Conservation (phyloP, 1,284 basidiomycete genomes). For the Amylostereum areolatum region DNA sequence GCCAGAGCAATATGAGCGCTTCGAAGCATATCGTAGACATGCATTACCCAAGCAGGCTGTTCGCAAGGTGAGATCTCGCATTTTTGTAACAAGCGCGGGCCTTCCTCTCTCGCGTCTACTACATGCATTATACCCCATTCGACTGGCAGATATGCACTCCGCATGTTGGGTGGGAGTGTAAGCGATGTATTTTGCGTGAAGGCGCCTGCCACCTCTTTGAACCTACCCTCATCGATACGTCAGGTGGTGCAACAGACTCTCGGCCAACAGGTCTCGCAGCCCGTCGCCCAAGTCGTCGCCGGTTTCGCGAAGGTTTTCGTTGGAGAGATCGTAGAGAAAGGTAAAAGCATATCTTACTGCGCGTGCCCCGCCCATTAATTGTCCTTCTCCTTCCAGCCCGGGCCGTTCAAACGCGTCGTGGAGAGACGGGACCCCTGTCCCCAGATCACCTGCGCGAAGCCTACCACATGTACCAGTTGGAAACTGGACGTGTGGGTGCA, state of each 20-base stretch:
- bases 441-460: constrained; percentile 88
- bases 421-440: constrained; percentile 72
- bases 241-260: constrained; percentile 82
- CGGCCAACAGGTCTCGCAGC: constrained; percentile 79
- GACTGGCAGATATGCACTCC: no score
- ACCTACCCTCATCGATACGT: no score
- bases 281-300: constrained; percentile 83
- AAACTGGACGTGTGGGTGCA: constrained; percentile 73
- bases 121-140: no score
- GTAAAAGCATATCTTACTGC: constrained; percentile 34
- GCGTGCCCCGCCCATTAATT: background rate
- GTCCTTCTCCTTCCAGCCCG: constrained; percentile 47
- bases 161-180: no score
- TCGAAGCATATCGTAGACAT: constrained; percentile 81
- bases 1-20: constrained; percentile 79
- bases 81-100: no score
- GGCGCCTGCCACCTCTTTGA: no score
- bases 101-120: no score
- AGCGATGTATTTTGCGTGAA: no score
- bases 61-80: constrained; percentile 49
- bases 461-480: constrained; percentile 75
- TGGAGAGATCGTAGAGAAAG: constrained; percentile 87
- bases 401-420: constrained; percentile 64
- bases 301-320: constrained; percentile 91
- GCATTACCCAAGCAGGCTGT: constrained; percentile 81